Evolutionary conservation across 495 filamentous ascomycete genomes (phyloP).

Genomic region (Hypoxylon trugodes): DNA sequence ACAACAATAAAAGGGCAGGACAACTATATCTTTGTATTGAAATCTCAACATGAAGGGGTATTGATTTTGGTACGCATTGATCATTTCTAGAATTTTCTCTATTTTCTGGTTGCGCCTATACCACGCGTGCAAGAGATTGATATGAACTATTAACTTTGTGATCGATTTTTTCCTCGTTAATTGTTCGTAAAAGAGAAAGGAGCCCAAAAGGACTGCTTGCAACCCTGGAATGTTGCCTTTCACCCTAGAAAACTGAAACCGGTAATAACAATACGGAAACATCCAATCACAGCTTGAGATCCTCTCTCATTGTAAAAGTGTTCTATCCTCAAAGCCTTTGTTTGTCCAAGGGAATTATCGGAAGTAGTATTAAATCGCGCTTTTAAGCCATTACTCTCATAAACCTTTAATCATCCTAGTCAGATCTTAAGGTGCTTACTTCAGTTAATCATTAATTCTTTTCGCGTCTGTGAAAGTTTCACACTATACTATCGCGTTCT

Average conservation of each 20-base stretch:
- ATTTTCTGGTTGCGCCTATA: background rate
- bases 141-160: slow-evolving; percentile 5
- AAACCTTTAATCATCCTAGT: background rate
- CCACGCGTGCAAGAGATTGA: background rate
- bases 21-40: background rate
- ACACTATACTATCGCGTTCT: too few relatives aligned
- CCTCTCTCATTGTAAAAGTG: slow-evolving; percentile 15
- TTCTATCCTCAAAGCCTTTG: slow-evolving; percentile 14
- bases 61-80: background rate
- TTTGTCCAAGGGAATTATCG: slow-evolving; percentile 7
- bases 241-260: slow-evolving; percentile 30
- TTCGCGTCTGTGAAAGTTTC: background rate
- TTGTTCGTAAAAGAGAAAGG: slow-evolving; percentile 10
- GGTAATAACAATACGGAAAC: slow-evolving; percentile 40
- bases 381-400: slow-evolving; percentile 9
- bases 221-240: slow-evolving; percentile 32
- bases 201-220: slow-evolving; percentile 17
- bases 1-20: background rate
- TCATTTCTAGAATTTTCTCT: slow-evolving; percentile 4
- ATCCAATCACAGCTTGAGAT: slow-evolving; percentile 24
- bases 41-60: background rate
- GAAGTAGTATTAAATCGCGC: background rate
- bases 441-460: background rate
- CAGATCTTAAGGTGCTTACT: background rate
- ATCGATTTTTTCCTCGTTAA: background rate